Evolutionary conservation across 768 basidiomycete species (phyloP).

Genomic region (Naganishia kalamii): DNA sequence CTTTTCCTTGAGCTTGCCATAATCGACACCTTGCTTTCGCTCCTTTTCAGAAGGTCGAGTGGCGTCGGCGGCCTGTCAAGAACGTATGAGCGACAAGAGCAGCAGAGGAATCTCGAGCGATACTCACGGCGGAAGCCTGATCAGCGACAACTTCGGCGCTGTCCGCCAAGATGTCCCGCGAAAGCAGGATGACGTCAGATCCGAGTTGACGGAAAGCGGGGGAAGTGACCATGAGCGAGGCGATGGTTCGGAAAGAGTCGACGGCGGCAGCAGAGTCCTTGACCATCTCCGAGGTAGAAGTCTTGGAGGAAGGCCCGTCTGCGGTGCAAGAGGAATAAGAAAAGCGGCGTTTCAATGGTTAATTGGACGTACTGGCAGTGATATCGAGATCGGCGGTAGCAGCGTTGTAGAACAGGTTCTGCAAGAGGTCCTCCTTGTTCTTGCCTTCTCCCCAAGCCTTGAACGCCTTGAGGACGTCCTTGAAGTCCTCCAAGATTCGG

Average conservation of each 20-base stretch:
- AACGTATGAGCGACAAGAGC: neutral
- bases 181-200: constrained; percentile 45
- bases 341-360: neutral
- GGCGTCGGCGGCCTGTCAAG: constrained; percentile 33
- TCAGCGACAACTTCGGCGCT: constrained; percentile 46
- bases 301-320: constrained; percentile 15
- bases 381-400: constrained; percentile 42
- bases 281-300: constrained; percentile 35
- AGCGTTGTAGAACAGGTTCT: constrained; percentile 47
- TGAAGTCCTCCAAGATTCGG: constrained; percentile 41
- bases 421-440: constrained; percentile 46
- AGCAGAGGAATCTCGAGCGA: neutral
- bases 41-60: constrained; percentile 39
- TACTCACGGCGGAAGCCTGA: constrained; percentile 35
- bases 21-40: constrained; percentile 44
- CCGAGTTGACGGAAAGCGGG: constrained; percentile 44
- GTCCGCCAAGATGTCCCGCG: constrained; percentile 48
- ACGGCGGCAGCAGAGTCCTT: constrained; percentile 41
- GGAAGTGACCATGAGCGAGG: constrained; percentile 46
- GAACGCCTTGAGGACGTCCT: constrained; percentile 40
- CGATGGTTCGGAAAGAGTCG: constrained; percentile 44
- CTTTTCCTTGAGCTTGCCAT: constrained; percentile 36
- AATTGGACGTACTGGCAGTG: constrained; percentile 27
- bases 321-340: neutral
- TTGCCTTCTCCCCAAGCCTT: constrained; percentile 46